Percentiles rank a stretch among this genome's conserved stretches.
Conservation (phyloP, 495 filamentous ascomycete species). For the Corynascus novoguineensis region DNA sequence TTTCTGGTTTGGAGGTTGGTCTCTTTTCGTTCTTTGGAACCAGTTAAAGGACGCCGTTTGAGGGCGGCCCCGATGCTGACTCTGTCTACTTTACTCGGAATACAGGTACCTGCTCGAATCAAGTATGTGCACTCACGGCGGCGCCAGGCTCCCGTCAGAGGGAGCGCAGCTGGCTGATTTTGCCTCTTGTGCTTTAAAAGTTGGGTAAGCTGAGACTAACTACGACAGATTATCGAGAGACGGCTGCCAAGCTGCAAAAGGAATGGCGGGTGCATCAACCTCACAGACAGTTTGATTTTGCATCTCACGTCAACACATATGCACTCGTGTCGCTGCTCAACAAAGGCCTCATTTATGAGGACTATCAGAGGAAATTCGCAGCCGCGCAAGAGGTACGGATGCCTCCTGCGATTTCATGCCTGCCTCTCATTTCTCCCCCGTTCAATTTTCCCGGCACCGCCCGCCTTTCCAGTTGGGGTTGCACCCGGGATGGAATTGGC, state of each 20-base stretch:
- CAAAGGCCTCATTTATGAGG: conserved; percentile 69
- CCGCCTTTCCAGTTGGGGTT: conserved; percentile 15
- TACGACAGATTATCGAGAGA: conserved; percentile 57
- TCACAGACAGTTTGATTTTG: conserved; percentile 65
- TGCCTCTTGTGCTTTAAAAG: background rate
- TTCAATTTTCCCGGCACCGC: conserved; percentile 5
- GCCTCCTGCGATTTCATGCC: conserved; percentile 1
- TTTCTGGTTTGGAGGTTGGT: conserved; percentile 97
- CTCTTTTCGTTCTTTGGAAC: conserved; percentile 25
- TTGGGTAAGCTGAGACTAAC: conserved; percentile 25
- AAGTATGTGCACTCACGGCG: conserved; percentile 54
- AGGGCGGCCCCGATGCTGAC: conserved; percentile 20
- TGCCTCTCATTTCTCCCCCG: background rate
- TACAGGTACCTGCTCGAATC: conserved; percentile 82
- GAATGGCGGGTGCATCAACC: conserved; percentile 70
- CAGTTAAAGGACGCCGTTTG: conserved; percentile 6
- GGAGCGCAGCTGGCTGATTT: conserved; percentile 6
- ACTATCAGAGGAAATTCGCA: conserved; percentile 56
- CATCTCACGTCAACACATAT: conserved; percentile 67
- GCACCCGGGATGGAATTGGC: conserved; percentile 18
- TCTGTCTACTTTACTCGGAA: conserved; percentile 21
- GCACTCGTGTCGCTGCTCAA: conserved; percentile 70
- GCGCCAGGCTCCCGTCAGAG: conserved; percentile 16
- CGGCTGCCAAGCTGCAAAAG: conserved; percentile 74
- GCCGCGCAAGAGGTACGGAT: conserved; percentile 32